These are phyloP conservation scores for Esteya vermicola DNA, from an alignment of 2,329 filamentous ascomycete genomes.

Conservation along the genomic window DNA sequence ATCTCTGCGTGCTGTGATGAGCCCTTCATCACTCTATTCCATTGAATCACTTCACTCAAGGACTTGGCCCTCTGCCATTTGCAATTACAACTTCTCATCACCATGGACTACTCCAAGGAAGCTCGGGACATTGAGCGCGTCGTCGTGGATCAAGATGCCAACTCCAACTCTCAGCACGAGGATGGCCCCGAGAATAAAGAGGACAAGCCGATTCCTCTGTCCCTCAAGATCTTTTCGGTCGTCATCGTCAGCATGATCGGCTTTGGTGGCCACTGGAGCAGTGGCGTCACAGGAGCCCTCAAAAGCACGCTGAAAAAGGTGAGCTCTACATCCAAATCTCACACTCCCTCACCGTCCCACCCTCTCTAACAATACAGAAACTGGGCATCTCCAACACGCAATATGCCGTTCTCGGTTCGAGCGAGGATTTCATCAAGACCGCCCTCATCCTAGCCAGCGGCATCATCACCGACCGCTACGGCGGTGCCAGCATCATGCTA, in stretches of 20 bases:
- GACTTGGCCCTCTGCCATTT: no score
- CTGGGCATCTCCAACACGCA: constrained; percentile 45
- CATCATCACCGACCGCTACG: constrained; percentile 29
- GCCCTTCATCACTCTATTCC: no score
- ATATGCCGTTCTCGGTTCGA: constrained; percentile 43
- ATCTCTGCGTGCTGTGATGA: no score
- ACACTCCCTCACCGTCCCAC: neutral
- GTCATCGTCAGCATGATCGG: constrained; percentile 7
- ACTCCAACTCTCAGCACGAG: no score
- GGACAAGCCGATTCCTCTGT: no score
- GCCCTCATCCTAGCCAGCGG: constrained; percentile 39
- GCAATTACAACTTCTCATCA: no score
- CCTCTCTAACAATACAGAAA: constrained; percentile 17
- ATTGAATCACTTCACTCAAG: no score
- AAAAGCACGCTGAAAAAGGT: constrained; percentile 10
- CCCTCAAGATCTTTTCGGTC: constrained; percentile 7
- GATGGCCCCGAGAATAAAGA: no score
- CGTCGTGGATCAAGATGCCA: no score
- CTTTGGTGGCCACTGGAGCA: constrained; percentile 9
- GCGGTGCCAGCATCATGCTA: constrained; percentile 40
- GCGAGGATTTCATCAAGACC: constrained; percentile 48
- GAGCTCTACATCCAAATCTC: neutral
- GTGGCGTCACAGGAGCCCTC: constrained; percentile 9
- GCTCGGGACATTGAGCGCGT: no score
- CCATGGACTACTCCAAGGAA: no score